Conservation (phyloP, 2,329 filamentous ascomycete genomes). For the Fusarium incarnatum region DNA sequence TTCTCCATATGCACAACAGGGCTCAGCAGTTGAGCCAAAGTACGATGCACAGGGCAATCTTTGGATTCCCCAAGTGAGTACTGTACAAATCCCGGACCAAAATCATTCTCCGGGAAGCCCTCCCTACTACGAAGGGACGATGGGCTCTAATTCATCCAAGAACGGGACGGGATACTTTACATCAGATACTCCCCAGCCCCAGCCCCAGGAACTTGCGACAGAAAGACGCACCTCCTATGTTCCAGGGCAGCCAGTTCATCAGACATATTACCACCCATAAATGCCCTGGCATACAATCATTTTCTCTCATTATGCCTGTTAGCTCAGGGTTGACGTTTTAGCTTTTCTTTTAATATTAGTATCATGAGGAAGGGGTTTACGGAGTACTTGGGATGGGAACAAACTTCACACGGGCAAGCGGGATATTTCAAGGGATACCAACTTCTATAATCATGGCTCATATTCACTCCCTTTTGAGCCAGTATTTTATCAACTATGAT, state of each 20-base stretch:
- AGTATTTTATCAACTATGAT: slow-evolving; percentile 17
- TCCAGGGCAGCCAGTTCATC: slow-evolving; percentile 28
- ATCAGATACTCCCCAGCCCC: slow-evolving; percentile 40
- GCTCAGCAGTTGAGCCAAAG: slow-evolving; percentile 42
- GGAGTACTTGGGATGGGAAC: slow-evolving; percentile 26
- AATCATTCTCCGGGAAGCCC: slow-evolving; percentile 36
- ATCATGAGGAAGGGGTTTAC: slow-evolving; percentile 19
- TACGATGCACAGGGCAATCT: slow-evolving; percentile 49
- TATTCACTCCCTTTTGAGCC: slow-evolving; percentile 27
- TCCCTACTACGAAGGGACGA: slow-evolving; percentile 33
- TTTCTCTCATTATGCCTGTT: slow-evolving; percentile 11
- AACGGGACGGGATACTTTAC: slow-evolving; percentile 34
- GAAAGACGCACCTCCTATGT: slow-evolving; percentile 29
- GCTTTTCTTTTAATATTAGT: slow-evolving; percentile 14
- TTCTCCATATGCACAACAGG: slow-evolving; percentile 34
- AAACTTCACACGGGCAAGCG: slow-evolving; percentile 11
- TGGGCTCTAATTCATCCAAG: slow-evolving; percentile 34
- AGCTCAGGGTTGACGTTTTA: slow-evolving; percentile 6
- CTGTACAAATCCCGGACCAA: slow-evolving; percentile 44
- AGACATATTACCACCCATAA: slow-evolving; percentile 47
- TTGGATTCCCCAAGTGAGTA: slow-evolving; percentile 52
- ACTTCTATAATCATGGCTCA: slow-evolving; percentile 24
- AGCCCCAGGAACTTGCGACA: slow-evolving; percentile 44
- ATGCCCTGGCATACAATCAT: neutral
- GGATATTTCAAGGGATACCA: slow-evolving; percentile 22